Base-by-base conservation (phyloP, 2,329 filamentous ascomycete species). In the Pseudogymnoascus sp. region DNA sequence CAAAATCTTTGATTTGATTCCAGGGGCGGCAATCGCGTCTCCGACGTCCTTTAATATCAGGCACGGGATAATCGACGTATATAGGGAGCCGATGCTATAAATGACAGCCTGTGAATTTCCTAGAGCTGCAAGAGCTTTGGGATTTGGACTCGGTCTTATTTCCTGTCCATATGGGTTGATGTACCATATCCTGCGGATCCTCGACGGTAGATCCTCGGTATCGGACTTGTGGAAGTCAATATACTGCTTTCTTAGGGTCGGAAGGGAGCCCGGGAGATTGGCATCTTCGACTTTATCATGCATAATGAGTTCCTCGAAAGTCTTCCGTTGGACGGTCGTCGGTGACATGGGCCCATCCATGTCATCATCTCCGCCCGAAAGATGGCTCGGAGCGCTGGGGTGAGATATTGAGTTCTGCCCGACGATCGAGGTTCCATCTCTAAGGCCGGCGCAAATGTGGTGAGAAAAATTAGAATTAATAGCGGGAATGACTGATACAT, bases 121-220 rank as follows among this genome's bases (percentile, higher is more conserved):
- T 1, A 97, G 73, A 0, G 90, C 84, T 6, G 84, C 81, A 0
- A 96, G 68, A 0, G 93, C 90, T 59, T 90, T 86, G 0, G 91
- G 86, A 69, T 96, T 97, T 1, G 91, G 89, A 0, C 86, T 82
- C 0, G 92, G 89, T 15, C 87, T 84, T 67, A 97, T 97, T 74
- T 97, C 92, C 71, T 97, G 91, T n/a, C 93, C 93, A 73, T 97
- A 97, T 0, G 93, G 93, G 70, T 97, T 97, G 76, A 97, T 97
- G 77, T 97, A 97, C 91, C 92, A 97, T 33, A 97, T 81, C 2
- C 92, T 78, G 61, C 86, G 80, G 67, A 97, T 96, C 29, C 90
- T 82, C 0, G 88, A 81, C 0, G 90, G 83, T 1, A 97, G 79
- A 61, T 93, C 89, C 64, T 89, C 84, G 65, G 91, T 87, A 39